Base-by-base conservation (phyloP, 441 rosid genomes). In the Kokia cookei region DNA sequence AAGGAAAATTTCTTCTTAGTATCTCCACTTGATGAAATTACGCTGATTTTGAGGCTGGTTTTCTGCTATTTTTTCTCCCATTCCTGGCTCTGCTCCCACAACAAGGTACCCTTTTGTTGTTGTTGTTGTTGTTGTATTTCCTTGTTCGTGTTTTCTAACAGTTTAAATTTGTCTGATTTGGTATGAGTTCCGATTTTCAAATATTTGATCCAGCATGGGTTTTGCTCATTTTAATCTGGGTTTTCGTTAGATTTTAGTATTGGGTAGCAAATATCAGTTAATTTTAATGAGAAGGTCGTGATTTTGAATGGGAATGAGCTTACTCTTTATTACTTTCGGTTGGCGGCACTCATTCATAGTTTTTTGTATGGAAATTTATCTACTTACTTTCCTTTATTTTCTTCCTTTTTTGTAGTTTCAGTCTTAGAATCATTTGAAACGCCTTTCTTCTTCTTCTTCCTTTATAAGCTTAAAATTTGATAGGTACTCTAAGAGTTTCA, bases 161-260 rank as follows among this genome's bases (percentile, higher is more conserved):
- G 35, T 62, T 47, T 29, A 14, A n/a, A 72, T 77, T 29, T 72
- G 43, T 60, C 77, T 54, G 83, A 74, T 82, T 76, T 69, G 69
- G 45, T 26, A 42, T 15, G 66, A 71, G 7, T 75, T 71, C 19
- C 13, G 8, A 1, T 69, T 65, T 26, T 27, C 65, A 5, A 43
- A 79, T 32, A 72, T 37, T 76, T 82, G 86, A 79, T 79, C 80
- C 74, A 12, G 27, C 57, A 53, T 53, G 82, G 53, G 68, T 53
- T 50, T 73, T 48, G 17, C 50, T 37, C 9, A 13, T 72, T 43
- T 57, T 11, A 43, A 13, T 60, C 42, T 69, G 70, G 72, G 51
- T 22, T 69, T 10, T 50, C 71, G 43, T 73, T 54, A 6, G 8
- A 50, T 81, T 73, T 63, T 76, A 22, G 78, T 48, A 37, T 37